Evolutionary conservation across 2,329 filamentous ascomycete genomes (phyloP).

Genomic region (Emergomyces pasteurianus): DNA sequence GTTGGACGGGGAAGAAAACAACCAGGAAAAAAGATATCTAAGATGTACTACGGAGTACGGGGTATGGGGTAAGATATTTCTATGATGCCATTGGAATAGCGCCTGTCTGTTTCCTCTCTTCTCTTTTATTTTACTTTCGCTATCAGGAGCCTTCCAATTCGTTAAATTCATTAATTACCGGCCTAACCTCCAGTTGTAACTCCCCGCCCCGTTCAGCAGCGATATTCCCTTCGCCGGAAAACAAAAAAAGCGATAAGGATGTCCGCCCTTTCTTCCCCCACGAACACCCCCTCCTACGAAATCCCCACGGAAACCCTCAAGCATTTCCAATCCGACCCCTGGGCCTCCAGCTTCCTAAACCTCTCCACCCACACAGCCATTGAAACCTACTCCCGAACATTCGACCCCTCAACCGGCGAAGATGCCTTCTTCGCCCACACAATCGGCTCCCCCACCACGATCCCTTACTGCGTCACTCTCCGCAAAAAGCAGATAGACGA

Average conservation of each 20-base stretch:
- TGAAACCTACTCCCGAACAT: conserved; percentile 27
- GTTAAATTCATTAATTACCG: too few species aligned
- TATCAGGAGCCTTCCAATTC: not conserved
- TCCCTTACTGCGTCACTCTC: conserved; percentile 31
- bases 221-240: not conserved
- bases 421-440: conserved; percentile 32
- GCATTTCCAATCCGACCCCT: conserved; percentile 17
- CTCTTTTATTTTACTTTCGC: not conserved
- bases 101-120: not conserved
- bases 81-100: not conserved
- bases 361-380: conserved; percentile 27
- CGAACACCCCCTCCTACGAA: not conserved
- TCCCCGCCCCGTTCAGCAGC: not conserved
- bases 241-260: not conserved
- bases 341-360: conserved; percentile 22
- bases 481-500: conserved; percentile 13
- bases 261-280: not conserved
- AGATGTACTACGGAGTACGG: too few species aligned
- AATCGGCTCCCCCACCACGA: conserved; percentile 26
- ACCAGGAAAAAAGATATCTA: too few species aligned
- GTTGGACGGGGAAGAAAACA: too few species aligned
- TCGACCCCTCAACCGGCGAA: conserved; percentile 30
- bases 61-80: not conserved
- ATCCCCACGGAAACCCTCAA: conserved; percentile 8
- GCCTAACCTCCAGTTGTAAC: too few species aligned